Conservation (phyloP, 2,329 filamentous ascomycete genomes). For the Fusarium marasasianum region DNA sequence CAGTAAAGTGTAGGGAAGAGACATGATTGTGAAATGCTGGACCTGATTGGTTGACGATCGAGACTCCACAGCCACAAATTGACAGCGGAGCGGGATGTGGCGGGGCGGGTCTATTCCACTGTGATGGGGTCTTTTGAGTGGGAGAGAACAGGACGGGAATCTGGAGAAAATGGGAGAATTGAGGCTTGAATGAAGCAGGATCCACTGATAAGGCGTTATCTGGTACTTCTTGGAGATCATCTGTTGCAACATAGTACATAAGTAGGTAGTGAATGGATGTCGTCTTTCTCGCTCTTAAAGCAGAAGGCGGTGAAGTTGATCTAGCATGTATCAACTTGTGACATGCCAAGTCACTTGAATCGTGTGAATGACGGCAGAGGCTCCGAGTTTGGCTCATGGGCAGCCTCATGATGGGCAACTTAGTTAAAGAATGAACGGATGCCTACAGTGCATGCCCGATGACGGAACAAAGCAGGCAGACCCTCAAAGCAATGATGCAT, state of each 20-base stretch:
- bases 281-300: not conserved
- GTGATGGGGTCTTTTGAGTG: constrained; percentile 5
- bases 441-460: not conserved
- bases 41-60: constrained; percentile 14
- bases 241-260: not conserved
- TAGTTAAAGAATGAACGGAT: not conserved
- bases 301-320: constrained; percentile 8
- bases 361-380: constrained; percentile 16
- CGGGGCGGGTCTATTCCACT: constrained; percentile 32
- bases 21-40: constrained; percentile 4
- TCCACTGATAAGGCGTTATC: constrained; percentile 26
- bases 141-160: constrained; percentile 7
- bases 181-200: not conserved
- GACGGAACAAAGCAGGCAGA: not conserved
- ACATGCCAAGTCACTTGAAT: constrained; percentile 32
- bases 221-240: not conserved
- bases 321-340: constrained; percentile 12
- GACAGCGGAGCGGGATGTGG: constrained; percentile 38
- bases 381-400: not conserved
- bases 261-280: not conserved
- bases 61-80: constrained; percentile 33
- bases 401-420: constrained; percentile 8
- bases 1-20: not conserved
- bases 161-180: constrained; percentile 9
- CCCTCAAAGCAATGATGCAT: not conserved